Percentiles rank a stretch among this genome's conserved stretches.
Evolutionary conservation across 306 rosid species (phyloP).

Genomic region (Cucumis hystrix): DNA sequence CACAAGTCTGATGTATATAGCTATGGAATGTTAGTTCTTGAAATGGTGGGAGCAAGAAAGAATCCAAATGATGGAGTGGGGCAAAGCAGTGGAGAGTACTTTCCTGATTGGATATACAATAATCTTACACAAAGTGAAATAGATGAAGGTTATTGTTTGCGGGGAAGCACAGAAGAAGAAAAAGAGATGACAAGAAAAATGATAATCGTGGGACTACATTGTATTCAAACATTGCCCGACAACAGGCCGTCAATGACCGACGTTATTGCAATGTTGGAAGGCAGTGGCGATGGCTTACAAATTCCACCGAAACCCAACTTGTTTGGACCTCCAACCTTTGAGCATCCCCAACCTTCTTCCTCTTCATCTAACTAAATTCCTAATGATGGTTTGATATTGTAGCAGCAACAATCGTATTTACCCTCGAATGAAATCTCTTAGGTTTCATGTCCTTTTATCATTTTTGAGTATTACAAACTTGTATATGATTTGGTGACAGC

Average conservation of each 20-base stretch:
- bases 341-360: not conserved
- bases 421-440: too few species aligned
- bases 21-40: slow-evolving; percentile 6
- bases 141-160: not conserved
- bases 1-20: slow-evolving; percentile 5
- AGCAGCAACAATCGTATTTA: too few species aligned
- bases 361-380: not conserved
- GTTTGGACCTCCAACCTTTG: not conserved
- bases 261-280: not conserved
- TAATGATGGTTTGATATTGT: too few species aligned
- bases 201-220: not conserved
- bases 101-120: slow-evolving; percentile 1
- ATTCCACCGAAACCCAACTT: not conserved
- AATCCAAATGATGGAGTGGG: not conserved
- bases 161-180: not conserved
- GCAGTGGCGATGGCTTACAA: not conserved
- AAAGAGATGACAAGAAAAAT: not conserved
- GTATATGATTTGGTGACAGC: too few species aligned
- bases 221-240: not conserved
- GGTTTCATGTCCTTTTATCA: too few species aligned
- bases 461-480: too few species aligned
- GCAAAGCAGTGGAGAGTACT: not conserved
- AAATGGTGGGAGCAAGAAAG: slow-evolving; percentile 5
- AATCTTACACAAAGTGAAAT: not conserved
- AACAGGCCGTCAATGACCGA: not conserved